phyloP scores from a whole-genome alignment of 2,329 filamentous ascomycete genomes.

The Xylariales sp. region DNA sequence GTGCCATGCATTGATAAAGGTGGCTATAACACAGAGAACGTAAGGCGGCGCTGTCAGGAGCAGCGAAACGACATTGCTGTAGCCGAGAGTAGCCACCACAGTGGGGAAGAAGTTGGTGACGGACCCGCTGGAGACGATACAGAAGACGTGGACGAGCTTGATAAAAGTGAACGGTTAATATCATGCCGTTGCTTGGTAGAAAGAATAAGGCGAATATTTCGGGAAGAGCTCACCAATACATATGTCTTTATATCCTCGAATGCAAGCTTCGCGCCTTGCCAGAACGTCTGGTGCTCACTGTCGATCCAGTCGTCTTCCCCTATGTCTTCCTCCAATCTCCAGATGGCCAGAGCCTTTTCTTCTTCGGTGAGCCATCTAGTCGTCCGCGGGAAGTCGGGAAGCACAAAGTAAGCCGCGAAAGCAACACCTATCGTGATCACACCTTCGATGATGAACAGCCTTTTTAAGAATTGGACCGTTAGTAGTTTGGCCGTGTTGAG shows the following conservation, averaged over 20 bases:
- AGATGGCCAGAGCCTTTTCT: constrained; percentile 52
- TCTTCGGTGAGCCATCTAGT: constrained; percentile 53
- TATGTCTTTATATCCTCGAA: constrained; percentile 57
- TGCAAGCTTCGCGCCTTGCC: constrained; percentile 49
- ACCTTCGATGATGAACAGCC: constrained; percentile 68
- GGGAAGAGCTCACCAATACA: constrained; percentile 47
- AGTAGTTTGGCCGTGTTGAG: no score
- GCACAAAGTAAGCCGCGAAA: constrained; percentile 49
- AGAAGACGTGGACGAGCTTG: constrained; percentile 52
- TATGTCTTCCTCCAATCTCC: constrained; percentile 60
- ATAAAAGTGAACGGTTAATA: no score
- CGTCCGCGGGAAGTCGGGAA: constrained; percentile 65
- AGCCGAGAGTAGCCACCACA: constrained; percentile 65
- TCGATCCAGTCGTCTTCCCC: constrained; percentile 60
- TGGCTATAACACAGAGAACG: constrained; percentile 56
- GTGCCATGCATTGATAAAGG: constrained; percentile 64
- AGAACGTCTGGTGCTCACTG: constrained; percentile 50
- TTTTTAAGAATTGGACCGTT: no score
- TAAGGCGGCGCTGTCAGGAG: constrained; percentile 60
- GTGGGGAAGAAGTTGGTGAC: constrained; percentile 67
- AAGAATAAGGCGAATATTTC: no score
- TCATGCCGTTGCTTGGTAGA: no score
- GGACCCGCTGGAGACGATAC: constrained; percentile 51
- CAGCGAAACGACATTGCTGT: constrained; percentile 53
- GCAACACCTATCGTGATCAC: constrained; percentile 60